Percentiles rank a stretch among this genome's conserved stretches.
These are phyloP conservation scores for Gamarada debralockiae DNA, from an alignment of 495 filamentous ascomycete species.

Conservation along the genomic window DNA sequence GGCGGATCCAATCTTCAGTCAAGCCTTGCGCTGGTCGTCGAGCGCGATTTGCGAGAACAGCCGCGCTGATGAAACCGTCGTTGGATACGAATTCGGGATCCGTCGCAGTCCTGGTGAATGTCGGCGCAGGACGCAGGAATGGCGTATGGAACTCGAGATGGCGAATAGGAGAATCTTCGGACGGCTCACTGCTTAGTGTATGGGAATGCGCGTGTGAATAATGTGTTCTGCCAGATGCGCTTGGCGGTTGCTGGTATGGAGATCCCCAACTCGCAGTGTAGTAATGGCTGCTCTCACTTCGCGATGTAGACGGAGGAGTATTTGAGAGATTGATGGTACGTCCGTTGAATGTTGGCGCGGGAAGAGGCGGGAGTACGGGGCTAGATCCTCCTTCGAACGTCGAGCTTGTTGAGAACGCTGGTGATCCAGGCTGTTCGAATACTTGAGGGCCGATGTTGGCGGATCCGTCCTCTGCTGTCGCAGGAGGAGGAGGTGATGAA, in stretches of 20 bases:
- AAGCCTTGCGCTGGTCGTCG: constrained; percentile 55
- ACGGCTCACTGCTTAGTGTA: constrained; percentile 44
- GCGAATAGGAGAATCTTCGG: constrained; percentile 46
- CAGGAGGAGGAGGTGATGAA: constrained; percentile 48
- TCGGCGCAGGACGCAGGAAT: constrained; percentile 44
- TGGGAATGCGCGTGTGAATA: constrained; percentile 32
- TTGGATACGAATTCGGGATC: constrained; percentile 35
- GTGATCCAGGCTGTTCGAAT: constrained; percentile 18
- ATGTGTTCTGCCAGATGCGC: constrained; percentile 41
- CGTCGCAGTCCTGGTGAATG: constrained; percentile 29
- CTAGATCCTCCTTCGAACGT: constrained; percentile 47
- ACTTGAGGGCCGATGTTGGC: constrained; percentile 8
- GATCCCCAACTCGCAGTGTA: constrained; percentile 72
- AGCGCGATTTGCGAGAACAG: constrained; percentile 51
- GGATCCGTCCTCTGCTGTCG: constrained; percentile 45
- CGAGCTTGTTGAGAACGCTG: constrained; percentile 47
- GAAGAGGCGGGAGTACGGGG: constrained; percentile 49
- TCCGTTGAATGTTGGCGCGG: constrained; percentile 42
- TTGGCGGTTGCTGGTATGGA: constrained; percentile 48
- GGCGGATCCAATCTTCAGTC: constrained; percentile 75
- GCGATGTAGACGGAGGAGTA: constrained; percentile 35
- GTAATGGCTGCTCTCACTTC: constrained; percentile 32
- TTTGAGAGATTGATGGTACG: constrained; percentile 42
- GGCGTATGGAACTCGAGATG: constrained; percentile 44
- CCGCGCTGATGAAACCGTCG: constrained; percentile 38